Evolutionary conservation across 768 basidiomycete genomes (phyloP), one percentile per base, ranked within the genome.

Genomic region (Sporobolomyces roseus): DNA sequence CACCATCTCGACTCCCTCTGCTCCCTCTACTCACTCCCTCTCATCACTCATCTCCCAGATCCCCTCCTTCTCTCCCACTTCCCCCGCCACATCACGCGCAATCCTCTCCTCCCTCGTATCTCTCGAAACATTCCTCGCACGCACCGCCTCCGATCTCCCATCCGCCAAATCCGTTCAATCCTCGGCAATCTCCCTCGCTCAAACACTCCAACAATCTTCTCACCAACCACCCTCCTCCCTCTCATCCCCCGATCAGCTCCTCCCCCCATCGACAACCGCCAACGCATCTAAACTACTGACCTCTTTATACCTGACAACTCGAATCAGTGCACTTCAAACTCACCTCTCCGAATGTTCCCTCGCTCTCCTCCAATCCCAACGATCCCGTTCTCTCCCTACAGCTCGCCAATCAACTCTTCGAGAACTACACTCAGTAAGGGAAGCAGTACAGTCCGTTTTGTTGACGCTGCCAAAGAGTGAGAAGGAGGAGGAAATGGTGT

Each of bases 51-150:
- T 52, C 35, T 12, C 58, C 25, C 25, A 41, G 21, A 35, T 25
- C 64, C 41, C 64, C n/a, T 14, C 5, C 36, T 33, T 35, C 54
- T 0, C 41, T 53, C 62, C 49, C n/a, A n/a, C n/a, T n/a, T n/a
- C 61, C 17, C 61, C 71, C 27, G 45, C 71, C 2, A 64, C 67
- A 8, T 49, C 61, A 13, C 71, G 71, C 23, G 55, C 71, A 4
- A 25, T 73, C 52, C 45, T 73, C 55, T 43, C 56, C 29, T 50
- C 64, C 1, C 71, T 73, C 64, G 35, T 65, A 38, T 54, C 61
- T 12, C 71, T 73, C 64, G 71, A 73, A 38, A 69, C 71, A 13
- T 60, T 63, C 56, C 67, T 73, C 55, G 71, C 71, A 0, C 71
- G 67, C 2, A 4, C 61, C 3, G 41, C 29, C 2, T 33, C 56